A percentile compares a stretch with the other conserved stretches of the same genome.
Evolutionary conservation across 345 rosid genomes (phyloP).

Genomic region (Trapa incisa): DNA sequence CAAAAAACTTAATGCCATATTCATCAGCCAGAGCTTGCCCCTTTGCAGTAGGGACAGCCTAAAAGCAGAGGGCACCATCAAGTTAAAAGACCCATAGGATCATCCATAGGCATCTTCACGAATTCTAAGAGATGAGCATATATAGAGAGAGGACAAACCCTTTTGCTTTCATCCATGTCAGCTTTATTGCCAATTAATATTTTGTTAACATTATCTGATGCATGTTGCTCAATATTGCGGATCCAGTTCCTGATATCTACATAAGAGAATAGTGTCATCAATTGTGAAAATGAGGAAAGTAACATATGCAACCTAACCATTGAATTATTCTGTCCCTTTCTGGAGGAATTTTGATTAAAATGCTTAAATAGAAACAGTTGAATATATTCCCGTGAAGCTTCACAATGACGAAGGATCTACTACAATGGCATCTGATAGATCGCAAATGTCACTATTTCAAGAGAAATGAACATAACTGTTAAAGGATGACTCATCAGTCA

Average conservation of each 20-base stretch:
- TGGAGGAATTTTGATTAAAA: background rate
- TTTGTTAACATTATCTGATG: constrained; percentile 89
- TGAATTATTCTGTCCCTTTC: background rate
- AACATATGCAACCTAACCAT: background rate
- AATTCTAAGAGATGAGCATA: background rate
- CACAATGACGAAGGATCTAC: background rate
- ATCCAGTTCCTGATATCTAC: constrained; percentile 87
- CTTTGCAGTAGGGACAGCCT: constrained; percentile 93
- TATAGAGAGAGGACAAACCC: constrained; percentile 30
- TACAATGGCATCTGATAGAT: background rate
- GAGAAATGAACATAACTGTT: constrained; percentile 50
- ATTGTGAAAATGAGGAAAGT: background rate
- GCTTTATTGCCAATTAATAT: constrained; percentile 83
- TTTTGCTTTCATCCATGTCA: constrained; percentile 86
- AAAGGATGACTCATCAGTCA: constrained; percentile 97
- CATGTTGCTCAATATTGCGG: constrained; percentile 91
- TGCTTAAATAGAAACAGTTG: background rate
- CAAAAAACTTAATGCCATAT: constrained; percentile 89
- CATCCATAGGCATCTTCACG: background rate
- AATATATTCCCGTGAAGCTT: background rate
- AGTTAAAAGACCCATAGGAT: background rate
- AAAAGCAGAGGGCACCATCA: constrained; percentile 7
- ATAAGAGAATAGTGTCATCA: constrained; percentile 9
- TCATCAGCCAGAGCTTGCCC: constrained; percentile 99
- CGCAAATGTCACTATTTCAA: background rate